Evolutionary conservation across 2,329 filamentous ascomycete species (phyloP), one percentile per base, ranked within the genome.

Genomic region (Diaporthe velutina): DNA sequence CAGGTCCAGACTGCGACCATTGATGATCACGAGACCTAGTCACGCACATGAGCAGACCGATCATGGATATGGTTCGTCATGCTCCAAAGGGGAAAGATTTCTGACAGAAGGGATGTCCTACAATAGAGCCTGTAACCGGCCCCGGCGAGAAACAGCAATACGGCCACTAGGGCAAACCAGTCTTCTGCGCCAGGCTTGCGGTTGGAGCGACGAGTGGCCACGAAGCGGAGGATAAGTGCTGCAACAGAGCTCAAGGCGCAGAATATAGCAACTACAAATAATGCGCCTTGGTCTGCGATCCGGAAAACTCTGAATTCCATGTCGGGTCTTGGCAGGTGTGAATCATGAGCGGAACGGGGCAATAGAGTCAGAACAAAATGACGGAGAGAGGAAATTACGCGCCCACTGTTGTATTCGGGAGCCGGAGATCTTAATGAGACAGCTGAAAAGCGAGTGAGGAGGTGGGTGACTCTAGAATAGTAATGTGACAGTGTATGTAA

Each of bases 61-160:
- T 9, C 40, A 48, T 22, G 0, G 25, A 25, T 0, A 13, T 33
- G 28, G 3, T 50, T 1, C 28, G 6, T 25, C 1, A 33, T 22
- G 10, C 1, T 0, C 33, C 1, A 25, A 1, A 15, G 0, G 2
- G 3, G 22, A 38, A 17, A 8, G 28, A 1, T 15, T 1, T 50
- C 1, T 13, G 10, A 2, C 5, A 35, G 7, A 10, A 2, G n/a
- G 9, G 42, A 45, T 17, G 19, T 10, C 61, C 9, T 67, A 67
- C 42, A 67, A 15, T 67, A 12, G 2, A 50, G 30, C 42, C 50
- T 35, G 19, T 50, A 6, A 2, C 60, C 60, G 13, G 38, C 12
- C 1, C 45, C 42, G 12, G 45, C 42, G 12, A 50, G 28, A 38
- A 35, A 38, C 1, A 67, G 12, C 30, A 52, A 5, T 3, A 38